phyloP scores from a whole-genome alignment of 192 early-diverging fungal genomes.

The Ramicandelaber brevisporus region DNA sequence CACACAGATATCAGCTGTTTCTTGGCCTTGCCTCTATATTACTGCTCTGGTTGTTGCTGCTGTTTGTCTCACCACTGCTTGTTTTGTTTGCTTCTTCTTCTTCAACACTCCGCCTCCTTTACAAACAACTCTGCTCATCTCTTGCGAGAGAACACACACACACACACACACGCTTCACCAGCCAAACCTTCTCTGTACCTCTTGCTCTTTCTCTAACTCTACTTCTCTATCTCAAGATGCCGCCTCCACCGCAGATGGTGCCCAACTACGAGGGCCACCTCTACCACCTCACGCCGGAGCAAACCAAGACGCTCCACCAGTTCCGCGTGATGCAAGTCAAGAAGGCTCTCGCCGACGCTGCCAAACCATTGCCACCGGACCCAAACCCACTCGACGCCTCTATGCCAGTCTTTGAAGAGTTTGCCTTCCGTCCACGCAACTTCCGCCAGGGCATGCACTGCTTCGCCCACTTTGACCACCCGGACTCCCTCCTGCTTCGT shows the following conservation, averaged over 20 bases:
- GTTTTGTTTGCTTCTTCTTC: no score
- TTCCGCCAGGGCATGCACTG: conserved; percentile 32
- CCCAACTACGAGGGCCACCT: conserved; percentile 15
- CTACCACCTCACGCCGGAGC: conserved; percentile 16
- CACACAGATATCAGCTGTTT: no score
- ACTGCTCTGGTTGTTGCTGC: no score
- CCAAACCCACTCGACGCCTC: conserved; percentile 3
- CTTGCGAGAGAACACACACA: not conserved
- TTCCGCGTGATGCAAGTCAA: conserved; percentile 20
- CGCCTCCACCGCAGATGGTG: not conserved
- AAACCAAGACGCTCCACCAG: conserved; percentile 15
- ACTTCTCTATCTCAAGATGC: not conserved
- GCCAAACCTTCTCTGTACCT: not conserved
- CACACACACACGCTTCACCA: not conserved
- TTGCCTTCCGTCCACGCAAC: conserved; percentile 12
- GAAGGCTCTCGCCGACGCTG: conserved; percentile 3
- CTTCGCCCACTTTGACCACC: no score
- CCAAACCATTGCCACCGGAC: conserved; percentile 2
- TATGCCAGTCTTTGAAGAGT: conserved; percentile 1
- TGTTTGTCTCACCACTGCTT: no score
- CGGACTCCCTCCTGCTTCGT: conserved; percentile 45
- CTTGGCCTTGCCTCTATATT: no score
- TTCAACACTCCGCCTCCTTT: no score
- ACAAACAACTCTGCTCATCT: no score
- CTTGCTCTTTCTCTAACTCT: not conserved